Evolutionary conservation across 1,139 yeast species (phyloP).

Genomic region (Scheffersomyces titani): DNA sequence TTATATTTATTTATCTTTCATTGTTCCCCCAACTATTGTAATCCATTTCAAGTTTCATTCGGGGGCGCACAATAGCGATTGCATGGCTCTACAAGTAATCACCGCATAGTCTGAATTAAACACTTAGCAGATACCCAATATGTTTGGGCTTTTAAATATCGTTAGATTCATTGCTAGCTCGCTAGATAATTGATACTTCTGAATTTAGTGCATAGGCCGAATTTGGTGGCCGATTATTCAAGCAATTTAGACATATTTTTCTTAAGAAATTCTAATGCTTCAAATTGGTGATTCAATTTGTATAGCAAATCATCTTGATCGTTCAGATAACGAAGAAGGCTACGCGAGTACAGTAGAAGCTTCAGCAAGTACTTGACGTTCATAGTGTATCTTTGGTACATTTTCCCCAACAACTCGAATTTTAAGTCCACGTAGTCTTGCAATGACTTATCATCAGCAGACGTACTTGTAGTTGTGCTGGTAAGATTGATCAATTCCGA

Average conservation of each 20-base stretch:
- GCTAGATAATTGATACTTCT: not conserved
- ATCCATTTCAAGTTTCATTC: not conserved
- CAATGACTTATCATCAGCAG: conserved; percentile 2
- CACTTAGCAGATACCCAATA: not conserved
- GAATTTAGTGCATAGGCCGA: not conserved
- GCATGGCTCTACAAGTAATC: not conserved
- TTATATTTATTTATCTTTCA: not conserved
- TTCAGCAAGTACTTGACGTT: conserved; percentile 10
- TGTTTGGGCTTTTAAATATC: not conserved
- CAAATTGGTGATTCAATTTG: conserved; percentile 12
- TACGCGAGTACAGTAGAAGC: conserved; percentile 6
- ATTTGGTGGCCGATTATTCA: not conserved
- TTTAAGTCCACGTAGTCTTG: conserved; percentile 8
- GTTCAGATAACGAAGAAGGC: conserved; percentile 6
- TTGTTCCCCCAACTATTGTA: too few relatives aligned
- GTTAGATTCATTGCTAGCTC: not conserved
- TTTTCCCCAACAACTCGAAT: conserved; percentile 5
- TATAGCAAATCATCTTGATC: conserved; percentile 4
- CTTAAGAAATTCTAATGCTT: conserved; percentile 4
- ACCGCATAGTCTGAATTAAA: too few relatives aligned
- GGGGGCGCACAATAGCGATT: too few relatives aligned
- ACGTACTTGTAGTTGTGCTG: conserved; percentile 8
- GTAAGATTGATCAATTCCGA: conserved; percentile 16
- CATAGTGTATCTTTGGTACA: conserved; percentile 10
- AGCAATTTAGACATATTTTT: not conserved